Evolutionary conservation across 768 basidiomycete genomes (phyloP), one percentile per base, ranked within the genome.

Genomic region (Rhizopogon roseolus): DNA sequence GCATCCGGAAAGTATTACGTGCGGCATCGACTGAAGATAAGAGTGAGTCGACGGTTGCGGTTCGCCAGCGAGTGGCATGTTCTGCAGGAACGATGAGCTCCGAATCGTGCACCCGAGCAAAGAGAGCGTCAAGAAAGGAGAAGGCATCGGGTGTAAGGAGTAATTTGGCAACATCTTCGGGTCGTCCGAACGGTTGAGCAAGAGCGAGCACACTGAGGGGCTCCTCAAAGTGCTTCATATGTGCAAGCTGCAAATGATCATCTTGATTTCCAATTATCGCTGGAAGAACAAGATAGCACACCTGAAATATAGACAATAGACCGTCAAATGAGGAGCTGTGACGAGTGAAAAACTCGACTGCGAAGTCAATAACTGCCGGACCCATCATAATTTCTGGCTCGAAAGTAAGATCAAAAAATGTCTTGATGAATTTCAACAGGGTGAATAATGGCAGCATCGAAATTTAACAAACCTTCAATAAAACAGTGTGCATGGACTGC

Each of bases 171-270:
- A 46, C 58, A 10, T 43, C 40, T 13, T 28, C 29, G 8, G 54
- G 14, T n/a, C 32, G 36, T 25, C 51, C 16, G 8, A 59, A 29
- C 19, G 3, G 43, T 40, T 51, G 53, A 9, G 58, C 62, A 48
- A 59, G 4, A 36, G 62, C 51, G 52, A 67, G 41, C 7, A 76
- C 46, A 3, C 78, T 73, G 13, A 88, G 65, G 0, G 84, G 82
- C 25, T 88, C 81, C 27, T 76, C 75, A 58, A 88, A 89, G 64
- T 92, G 89, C 56, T 86, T 86, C 65, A 90, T 66, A 62, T 89
- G 74, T 0, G 74, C 73, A 2, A 90, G 70, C 86, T 90, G 57
- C 13, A 41, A 46, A 16, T 50, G 32, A 57, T 52, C 46, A 41
- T 34, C 3, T 40, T 34, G 39, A 41, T 39, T 28, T 43, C n/a